Base-by-base conservation (phyloP, 2,329 filamentous ascomycete genomes). In the Aureobasidium sp. region DNA sequence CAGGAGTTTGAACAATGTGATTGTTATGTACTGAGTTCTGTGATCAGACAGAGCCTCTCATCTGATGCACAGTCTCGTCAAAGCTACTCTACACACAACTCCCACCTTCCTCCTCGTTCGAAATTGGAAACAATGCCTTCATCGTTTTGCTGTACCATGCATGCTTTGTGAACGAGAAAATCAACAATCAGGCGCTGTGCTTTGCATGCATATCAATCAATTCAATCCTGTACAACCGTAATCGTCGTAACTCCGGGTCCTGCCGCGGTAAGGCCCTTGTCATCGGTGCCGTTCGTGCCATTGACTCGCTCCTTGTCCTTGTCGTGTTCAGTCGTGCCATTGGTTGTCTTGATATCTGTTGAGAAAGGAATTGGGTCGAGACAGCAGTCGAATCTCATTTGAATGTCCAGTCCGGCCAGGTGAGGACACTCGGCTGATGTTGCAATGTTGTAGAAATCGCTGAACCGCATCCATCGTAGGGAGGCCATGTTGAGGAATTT, bases 391-490 rank as follows among this genome's bases (percentile, higher is more conserved):
- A 56, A 62, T 6, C 60, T 52, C 42, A 62, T 62, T 15, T 62
- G 36, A 32, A 62, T 29, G 15, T 47, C 39, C 20, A 62, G 17
- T 13, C 48, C 50, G 17, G 39, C 39, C 5, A 56, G 32, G 34
- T 55, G 60, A n/a, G 60, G 41, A 13, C 26, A 56, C 23, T 56
- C 60, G n/a, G 32, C 26, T 6, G 60, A 62, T 17, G 60, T 62
- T 4, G 60, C 60, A 23, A 61, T 51, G 32, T 58, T 55, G 42
- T 64, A 62, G 37, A 66, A 64, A 20, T 64, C 64, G 27, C 61
- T 62, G 41, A 66, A 62, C 4, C 57, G 58, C 48, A 66, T 63
- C 64, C 64, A 66, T 7, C 47, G 32, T 2, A 66, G 46, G 8
- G 63, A 37, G 17, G 29, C 34, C 62, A 66, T 62, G 37, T 23